Percentiles rank a stretch among this genome's conserved stretches.
These are phyloP conservation scores for Chaetothyriales sp. DNA, from an alignment of 2,329 filamentous ascomycete species.

Conservation along the genomic window DNA sequence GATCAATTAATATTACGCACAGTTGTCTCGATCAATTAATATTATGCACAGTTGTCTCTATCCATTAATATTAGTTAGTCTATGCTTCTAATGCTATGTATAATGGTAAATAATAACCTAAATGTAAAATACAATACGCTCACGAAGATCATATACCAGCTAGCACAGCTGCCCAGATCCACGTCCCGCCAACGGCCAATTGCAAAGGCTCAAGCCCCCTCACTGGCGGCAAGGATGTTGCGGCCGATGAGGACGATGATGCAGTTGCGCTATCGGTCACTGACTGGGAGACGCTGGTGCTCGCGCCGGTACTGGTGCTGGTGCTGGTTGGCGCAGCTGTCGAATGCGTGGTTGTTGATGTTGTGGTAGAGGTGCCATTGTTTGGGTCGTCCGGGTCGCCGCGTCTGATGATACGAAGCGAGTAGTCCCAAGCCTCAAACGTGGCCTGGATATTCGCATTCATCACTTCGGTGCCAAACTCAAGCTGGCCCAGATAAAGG, in stretches of 20 bases:
- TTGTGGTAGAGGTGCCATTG: conserved; percentile 3
- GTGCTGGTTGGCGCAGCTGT: neutral
- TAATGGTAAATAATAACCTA: neutral
- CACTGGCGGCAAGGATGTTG: neutral
- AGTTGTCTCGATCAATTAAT: no score
- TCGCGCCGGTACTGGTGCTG: neutral
- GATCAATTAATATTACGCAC: no score
- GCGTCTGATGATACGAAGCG: conserved; percentile 5
- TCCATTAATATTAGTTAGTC: neutral
- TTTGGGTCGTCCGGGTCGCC: conserved; percentile 7
- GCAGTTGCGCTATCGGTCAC: neutral
- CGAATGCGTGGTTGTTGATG: neutral
- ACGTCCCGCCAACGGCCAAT: neutral
- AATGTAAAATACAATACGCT: neutral
- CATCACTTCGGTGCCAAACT: conserved; percentile 10
- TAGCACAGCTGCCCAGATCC: neutral
- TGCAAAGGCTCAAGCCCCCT: neutral
- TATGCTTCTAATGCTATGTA: neutral
- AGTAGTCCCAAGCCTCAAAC: conserved; percentile 3
- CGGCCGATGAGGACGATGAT: neutral
- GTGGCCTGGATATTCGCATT: conserved; percentile 5
- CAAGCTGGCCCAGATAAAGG: conserved; percentile 7
- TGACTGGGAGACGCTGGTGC: neutral
- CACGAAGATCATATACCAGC: neutral
- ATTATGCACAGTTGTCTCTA: no score